phyloP scores from a whole-genome alignment of 805 yeast genomes.

The Citeromyces nyonsensis region DNA sequence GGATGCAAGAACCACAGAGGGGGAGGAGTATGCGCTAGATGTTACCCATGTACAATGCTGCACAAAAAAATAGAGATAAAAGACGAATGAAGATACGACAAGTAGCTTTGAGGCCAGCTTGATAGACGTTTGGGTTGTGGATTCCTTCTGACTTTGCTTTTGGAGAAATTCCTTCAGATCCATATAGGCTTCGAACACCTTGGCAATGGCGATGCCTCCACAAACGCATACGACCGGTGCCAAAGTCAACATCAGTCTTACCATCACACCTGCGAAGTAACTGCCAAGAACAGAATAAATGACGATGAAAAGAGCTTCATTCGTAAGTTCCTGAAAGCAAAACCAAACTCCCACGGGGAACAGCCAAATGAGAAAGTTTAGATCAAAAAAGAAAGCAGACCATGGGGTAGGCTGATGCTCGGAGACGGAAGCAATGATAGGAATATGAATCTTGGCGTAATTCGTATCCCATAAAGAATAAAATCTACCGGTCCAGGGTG shows the following conservation, averaged over 20 bases:
- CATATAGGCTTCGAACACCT: constrained; percentile 69
- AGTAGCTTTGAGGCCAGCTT: constrained; percentile 34
- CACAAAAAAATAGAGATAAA: constrained; percentile 70
- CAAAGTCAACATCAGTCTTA: constrained; percentile 89
- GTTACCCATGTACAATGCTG: constrained; percentile 97
- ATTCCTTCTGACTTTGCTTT: neutral
- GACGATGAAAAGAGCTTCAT: constrained; percentile 87
- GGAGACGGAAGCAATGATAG: constrained; percentile 95
- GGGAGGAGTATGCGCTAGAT: constrained; percentile 88
- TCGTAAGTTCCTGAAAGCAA: constrained; percentile 74
- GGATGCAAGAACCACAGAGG: constrained; percentile 89
- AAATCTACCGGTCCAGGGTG: constrained; percentile 99
- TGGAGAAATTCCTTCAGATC: constrained; percentile 24
- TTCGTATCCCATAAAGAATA: constrained; percentile 96
- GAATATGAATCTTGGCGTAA: constrained; percentile 95
- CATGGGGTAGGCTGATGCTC: constrained; percentile 99
- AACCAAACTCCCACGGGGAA: constrained; percentile 96
- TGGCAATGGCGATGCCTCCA: constrained; percentile 80
- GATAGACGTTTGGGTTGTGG: constrained; percentile 1
- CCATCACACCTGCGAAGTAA: constrained; percentile 98
- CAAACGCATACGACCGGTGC: constrained; percentile 94
- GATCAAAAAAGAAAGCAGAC: constrained; percentile 95
- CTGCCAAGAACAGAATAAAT: constrained; percentile 89
- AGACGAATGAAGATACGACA: constrained; percentile 53
- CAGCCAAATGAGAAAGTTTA: constrained; percentile 86